A percentile compares a stretch with the other conserved stretches of the same genome.
phyloP scores from a whole-genome alignment of 305 asterid genomes.

The Lippia alba region DNA sequence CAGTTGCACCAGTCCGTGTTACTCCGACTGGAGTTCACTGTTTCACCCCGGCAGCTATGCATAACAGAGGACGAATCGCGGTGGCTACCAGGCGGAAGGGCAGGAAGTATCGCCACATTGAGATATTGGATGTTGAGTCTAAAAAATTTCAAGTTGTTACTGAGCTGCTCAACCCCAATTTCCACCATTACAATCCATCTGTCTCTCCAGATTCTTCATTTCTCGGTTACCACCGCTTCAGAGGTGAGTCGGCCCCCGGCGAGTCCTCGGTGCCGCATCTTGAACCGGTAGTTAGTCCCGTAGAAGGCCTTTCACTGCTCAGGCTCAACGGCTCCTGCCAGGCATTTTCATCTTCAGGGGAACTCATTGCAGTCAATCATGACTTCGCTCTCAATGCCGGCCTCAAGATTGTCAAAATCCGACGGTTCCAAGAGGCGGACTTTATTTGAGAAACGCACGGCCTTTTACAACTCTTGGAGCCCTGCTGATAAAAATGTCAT shows the following conservation, averaged over 20 bases:
- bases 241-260: constrained; percentile 55
- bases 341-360: constrained; percentile 68
- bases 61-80: constrained; percentile 41
- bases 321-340: constrained; percentile 75
- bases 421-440: constrained; percentile 77
- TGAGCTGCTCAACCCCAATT: constrained; percentile 55
- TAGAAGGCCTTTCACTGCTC: constrained; percentile 54
- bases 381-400: constrained; percentile 57
- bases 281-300: constrained; percentile 54
- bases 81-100: constrained; percentile 83
- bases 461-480: constrained; percentile 74
- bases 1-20: constrained; percentile 50
- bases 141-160: constrained; percentile 59
- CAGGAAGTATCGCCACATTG: constrained; percentile 65
- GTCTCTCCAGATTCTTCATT: constrained; percentile 52
- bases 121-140: constrained; percentile 59
- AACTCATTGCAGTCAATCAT: constrained; percentile 56
- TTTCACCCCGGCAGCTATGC: constrained; percentile 72
- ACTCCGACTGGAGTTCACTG: constrained; percentile 87
- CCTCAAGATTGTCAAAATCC: constrained; percentile 56
- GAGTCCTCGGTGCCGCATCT: constrained; percentile 60
- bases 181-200: constrained; percentile 85
- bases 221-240: constrained; percentile 73
- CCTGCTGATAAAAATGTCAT: constrained; percentile 65
- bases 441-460: constrained; percentile 49